Evolutionary conservation across 2,329 filamentous ascomycete species (phyloP).

Genomic region (Microcyclospora tardicrescens): DNA sequence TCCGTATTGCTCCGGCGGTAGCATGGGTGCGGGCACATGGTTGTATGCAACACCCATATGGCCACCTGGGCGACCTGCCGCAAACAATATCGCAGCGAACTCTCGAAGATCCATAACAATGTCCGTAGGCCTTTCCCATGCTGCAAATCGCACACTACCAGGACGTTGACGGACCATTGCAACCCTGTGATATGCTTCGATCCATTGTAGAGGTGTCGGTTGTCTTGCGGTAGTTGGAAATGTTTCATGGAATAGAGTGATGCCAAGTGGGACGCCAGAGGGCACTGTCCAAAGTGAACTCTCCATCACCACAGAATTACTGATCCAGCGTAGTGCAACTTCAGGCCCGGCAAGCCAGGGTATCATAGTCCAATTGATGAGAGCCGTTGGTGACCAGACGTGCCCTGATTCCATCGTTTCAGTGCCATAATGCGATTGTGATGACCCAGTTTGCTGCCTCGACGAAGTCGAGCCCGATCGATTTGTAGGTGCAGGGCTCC

Average conservation of each 20-base stretch:
- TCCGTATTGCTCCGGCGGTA: too few relatives aligned
- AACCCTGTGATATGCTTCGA: slow-evolving; percentile 24
- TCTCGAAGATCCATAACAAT: slow-evolving; percentile 31
- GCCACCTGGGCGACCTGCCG: neutral
- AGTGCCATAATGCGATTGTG: too few relatives aligned
- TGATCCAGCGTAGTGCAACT: slow-evolving; percentile 41
- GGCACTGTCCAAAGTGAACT: slow-evolving; percentile 17
- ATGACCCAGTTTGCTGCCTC: too few relatives aligned
- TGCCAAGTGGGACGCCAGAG: slow-evolving; percentile 25
- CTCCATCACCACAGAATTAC: slow-evolving; percentile 18
- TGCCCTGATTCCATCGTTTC: too few relatives aligned
- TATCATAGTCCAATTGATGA: slow-evolving; percentile 48
- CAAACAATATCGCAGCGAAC: slow-evolving; percentile 15
- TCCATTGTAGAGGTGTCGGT: slow-evolving; percentile 24
- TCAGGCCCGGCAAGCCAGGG: slow-evolving; percentile 57
- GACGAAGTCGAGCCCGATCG: too few relatives aligned
- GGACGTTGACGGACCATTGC: slow-evolving; percentile 26
- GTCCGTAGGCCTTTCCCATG: slow-evolving; percentile 29
- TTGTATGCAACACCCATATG: too few relatives aligned
- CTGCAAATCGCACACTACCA: slow-evolving; percentile 20
- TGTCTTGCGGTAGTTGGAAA: slow-evolving; percentile 1
- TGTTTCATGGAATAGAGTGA: slow-evolving; percentile 25
- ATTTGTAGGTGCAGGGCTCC: neutral
- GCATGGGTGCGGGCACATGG: too few relatives aligned
- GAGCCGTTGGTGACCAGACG: slow-evolving; percentile 32